Evolutionary conservation across 805 yeast genomes (phyloP).

Genomic region (Ogataea paraovalis): DNA sequence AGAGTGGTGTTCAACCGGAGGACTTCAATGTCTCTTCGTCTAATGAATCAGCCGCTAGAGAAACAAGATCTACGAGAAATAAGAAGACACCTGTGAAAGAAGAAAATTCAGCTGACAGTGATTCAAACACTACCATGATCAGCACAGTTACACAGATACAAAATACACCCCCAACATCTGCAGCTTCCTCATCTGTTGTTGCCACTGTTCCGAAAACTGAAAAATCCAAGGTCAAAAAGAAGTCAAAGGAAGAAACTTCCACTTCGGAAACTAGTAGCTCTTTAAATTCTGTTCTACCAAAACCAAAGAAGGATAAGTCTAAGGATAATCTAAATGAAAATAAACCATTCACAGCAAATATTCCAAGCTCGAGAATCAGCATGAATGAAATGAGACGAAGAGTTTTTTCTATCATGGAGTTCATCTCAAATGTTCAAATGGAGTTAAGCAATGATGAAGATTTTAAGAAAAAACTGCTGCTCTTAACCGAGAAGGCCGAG

Average conservation of each 20-base stretch:
- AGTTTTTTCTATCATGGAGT: slow-evolving; percentile 86
- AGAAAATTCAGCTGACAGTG: slow-evolving; percentile 17
- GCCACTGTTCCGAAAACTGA: slow-evolving; percentile 11
- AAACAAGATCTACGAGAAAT: slow-evolving; percentile 23
- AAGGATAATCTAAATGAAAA: slow-evolving; percentile 43
- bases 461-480: slow-evolving; percentile 38
- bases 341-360: slow-evolving; percentile 78
- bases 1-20: slow-evolving; percentile 38
- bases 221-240: slow-evolving; percentile 15
- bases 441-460: slow-evolving; percentile 74
- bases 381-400: slow-evolving; percentile 83
- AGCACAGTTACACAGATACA: slow-evolving; percentile 9
- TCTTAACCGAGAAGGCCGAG: slow-evolving; percentile 31
- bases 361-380: slow-evolving; percentile 72
- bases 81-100: slow-evolving; percentile 14
- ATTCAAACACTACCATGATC: slow-evolving; percentile 8
- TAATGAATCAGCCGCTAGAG: slow-evolving; percentile 26
- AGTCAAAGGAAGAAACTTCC: slow-evolving; percentile 9
- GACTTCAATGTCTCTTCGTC: slow-evolving; percentile 32
- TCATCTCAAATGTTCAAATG: slow-evolving; percentile 79
- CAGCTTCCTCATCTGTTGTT: slow-evolving; percentile 16
- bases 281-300: slow-evolving; percentile 3
- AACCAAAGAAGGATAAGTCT: slow-evolving; percentile 16
- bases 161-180: slow-evolving; percentile 19
- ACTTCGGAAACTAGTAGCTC: not conserved